Evolutionary conservation across 129 eudicot genomes (phyloP), one percentile per base, ranked within the genome.

Genomic region (Logfia minima): DNA sequence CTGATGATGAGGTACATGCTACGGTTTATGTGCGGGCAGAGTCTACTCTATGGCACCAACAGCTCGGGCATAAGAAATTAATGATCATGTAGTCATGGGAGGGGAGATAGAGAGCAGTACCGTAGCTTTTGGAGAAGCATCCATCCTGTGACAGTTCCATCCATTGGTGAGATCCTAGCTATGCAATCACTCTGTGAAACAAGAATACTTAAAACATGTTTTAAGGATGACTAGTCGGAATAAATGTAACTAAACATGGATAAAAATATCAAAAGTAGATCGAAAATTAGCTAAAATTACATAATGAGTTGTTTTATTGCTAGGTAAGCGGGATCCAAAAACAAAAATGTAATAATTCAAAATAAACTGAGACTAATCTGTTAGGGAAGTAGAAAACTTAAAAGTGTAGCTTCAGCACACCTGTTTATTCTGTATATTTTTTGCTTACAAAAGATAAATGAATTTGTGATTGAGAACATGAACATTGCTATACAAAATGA

Each of bases 101-200:
- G 34, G 13, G 67, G 67, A 13, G 67, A 35, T 9, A 24, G 29
- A 61, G 67, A 13, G n/a, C 14, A 3, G 37, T 72, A 90, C 98
- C 98, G 88, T 62, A 92, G 73, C 34, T 83, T 67, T 23, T 83
- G 89, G 81, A 92, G 96, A 77, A 90, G 81, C 81, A 92, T 78
- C 98, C 96, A 92, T 63, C 85, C 67, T 6, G 67, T 61, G n/a
- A 61, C 34, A 61, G 5, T 61, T 24, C 67, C 67, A 61, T 61
- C 35, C 24, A n/a, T 61, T 1, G 67, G 34, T 24, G 67, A 61
- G 67, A 61, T 61, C 24, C 67, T 61, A 24, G 31, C 67, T 24
- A 61, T 61, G 67, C 67, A 61, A 29, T 61, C 67, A 61, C 67
- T 61, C 67, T 61, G 32, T 61, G 35, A 61, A 24, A 29, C 17